Evolutionary conservation across 768 basidiomycete genomes (phyloP), one percentile per base, ranked within the genome.

Genomic region (Strobilomyces confusus): DNA sequence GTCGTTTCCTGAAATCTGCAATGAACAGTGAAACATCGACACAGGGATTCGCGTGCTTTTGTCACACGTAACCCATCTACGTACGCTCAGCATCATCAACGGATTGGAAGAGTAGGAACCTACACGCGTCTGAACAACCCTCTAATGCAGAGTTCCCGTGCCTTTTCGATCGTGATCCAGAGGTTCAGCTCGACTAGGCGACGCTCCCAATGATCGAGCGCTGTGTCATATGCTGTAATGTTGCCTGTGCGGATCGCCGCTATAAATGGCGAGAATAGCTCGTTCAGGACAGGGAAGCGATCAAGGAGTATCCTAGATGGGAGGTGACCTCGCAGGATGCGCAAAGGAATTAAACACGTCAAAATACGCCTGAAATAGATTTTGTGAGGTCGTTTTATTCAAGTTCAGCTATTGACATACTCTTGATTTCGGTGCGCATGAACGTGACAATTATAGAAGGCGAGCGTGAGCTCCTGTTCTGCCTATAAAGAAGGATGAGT

Each of bases 331-430:
- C 84, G 85, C 38, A 97, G 75, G 37, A 99, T 84, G 17, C 89
- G 87, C 14, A 98, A 77, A 0, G 95, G 93, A 49, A 98, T 83
- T 33, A 98, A 80, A 67, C 92, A 97, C 22, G 87, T 88, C 48
- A 98, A 74, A 52, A 98, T 94, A 11, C 95, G 86, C 66, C 94
- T 98, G 54, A 5, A 41, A 34, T 20, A 15, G 3, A 2, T 40
- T 19, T 23, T 42, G 19, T 49, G 30, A 60, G 36, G 15, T 11
- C 13, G 9, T 7, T 13, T 13, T 38, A 44, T 7, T 12, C 3
- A 33, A 19, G 8, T 34, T 8, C 20, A 38, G 14, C 17, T 47
- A 25, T 5, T 4, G n/a, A 61, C 87, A 47, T 64, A 95, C 93
- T 92, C 86, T 72, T 89, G 88, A 65, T 98, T 98, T 52, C 79